phyloP scores from a whole-genome alignment of 2,329 filamentous ascomycete genomes.

The Colletotrichum caudatum region DNA sequence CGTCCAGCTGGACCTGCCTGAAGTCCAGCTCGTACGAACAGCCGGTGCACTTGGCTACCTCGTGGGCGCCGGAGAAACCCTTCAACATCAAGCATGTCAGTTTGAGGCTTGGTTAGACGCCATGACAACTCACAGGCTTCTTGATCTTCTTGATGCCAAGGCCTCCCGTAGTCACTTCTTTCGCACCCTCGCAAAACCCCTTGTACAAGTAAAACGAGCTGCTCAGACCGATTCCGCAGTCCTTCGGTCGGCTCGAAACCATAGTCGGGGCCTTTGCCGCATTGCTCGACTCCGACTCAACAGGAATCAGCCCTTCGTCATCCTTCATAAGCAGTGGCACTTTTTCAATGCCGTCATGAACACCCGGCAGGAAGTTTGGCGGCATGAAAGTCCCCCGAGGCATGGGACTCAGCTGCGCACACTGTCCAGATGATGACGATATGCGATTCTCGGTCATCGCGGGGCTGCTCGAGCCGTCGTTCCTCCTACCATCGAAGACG shows the following conservation, averaged over 20 bases:
- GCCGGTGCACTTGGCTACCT: conserved; percentile 64
- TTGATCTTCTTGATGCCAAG: conserved; percentile 64
- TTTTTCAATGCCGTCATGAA: conserved; percentile 37
- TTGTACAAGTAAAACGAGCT: conserved; percentile 66
- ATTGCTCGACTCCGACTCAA: conserved; percentile 47
- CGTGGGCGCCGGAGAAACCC: conserved; percentile 56
- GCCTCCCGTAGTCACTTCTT: conserved; percentile 61
- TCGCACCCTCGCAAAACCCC: conserved; percentile 68
- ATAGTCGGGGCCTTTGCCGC: conserved; percentile 35
- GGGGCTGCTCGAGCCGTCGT: conserved; percentile 44
- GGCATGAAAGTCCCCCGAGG: conserved; percentile 21
- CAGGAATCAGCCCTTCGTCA: conserved; percentile 53
- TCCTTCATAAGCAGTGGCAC: conserved; percentile 23
- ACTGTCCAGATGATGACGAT: conserved; percentile 32
- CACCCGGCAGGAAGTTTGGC: conserved; percentile 32
- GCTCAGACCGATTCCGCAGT: conserved; percentile 57
- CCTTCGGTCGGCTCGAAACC: conserved; percentile 44
- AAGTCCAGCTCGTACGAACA: conserved; percentile 68
- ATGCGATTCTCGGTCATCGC: conserved; percentile 43
- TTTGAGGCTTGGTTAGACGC: background rate
- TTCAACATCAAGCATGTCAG: conserved; percentile 42
- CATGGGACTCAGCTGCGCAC: conserved; percentile 29
- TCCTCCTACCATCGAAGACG: conserved; percentile 50
- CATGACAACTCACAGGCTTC: conserved; percentile 56
- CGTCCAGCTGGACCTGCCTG: conserved; percentile 63